Evolutionary conservation across 306 rosid species (phyloP).

Genomic region (Hippophae rhamnoides): DNA sequence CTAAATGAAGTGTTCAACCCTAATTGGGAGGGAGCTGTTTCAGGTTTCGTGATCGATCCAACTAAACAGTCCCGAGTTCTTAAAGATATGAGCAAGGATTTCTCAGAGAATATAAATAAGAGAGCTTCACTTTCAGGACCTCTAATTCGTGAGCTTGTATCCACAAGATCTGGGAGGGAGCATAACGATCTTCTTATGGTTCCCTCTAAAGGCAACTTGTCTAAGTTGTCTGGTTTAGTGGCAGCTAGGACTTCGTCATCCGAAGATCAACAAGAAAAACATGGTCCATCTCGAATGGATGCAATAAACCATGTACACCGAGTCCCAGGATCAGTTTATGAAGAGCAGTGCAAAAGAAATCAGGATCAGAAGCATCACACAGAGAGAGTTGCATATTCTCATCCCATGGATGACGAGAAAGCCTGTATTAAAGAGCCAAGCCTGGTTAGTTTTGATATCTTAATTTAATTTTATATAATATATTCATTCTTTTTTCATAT

Average conservation of each 20-base stretch:
- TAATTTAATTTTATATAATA: background rate
- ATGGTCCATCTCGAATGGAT: conserved; percentile 26
- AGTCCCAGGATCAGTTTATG: conserved; percentile 30
- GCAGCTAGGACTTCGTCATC: conserved; percentile 37
- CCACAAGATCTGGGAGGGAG: conserved; percentile 40
- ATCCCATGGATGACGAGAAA: conserved; percentile 36
- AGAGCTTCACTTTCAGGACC: conserved; percentile 71
- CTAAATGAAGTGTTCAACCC: conserved; percentile 39
- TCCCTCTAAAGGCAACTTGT: conserved; percentile 34
- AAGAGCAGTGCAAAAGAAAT: conserved; percentile 34
- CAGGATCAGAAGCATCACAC: conserved; percentile 34
- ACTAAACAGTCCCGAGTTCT: conserved; percentile 30
- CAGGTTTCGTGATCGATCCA: conserved; percentile 46
- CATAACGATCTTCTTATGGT: conserved; percentile 21
- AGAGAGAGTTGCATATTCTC: conserved; percentile 29
- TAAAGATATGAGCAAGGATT: conserved; percentile 30
- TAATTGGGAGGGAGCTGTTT: conserved; percentile 38
- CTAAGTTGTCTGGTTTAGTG: conserved; percentile 50
- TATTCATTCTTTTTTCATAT: too few relatives aligned
- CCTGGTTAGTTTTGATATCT: conserved; percentile 37
- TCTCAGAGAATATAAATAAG: conserved; percentile 28
- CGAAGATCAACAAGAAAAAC: conserved; percentile 36
- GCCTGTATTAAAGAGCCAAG: conserved; percentile 26
- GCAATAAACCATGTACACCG: conserved; percentile 23
- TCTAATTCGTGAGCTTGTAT: conserved; percentile 36